Percentiles rank a stretch among this genome's conserved stretches.
phyloP scores from a whole-genome alignment of 2,329 filamentous ascomycete genomes.

The Knoxdaviesia capensis region DNA sequence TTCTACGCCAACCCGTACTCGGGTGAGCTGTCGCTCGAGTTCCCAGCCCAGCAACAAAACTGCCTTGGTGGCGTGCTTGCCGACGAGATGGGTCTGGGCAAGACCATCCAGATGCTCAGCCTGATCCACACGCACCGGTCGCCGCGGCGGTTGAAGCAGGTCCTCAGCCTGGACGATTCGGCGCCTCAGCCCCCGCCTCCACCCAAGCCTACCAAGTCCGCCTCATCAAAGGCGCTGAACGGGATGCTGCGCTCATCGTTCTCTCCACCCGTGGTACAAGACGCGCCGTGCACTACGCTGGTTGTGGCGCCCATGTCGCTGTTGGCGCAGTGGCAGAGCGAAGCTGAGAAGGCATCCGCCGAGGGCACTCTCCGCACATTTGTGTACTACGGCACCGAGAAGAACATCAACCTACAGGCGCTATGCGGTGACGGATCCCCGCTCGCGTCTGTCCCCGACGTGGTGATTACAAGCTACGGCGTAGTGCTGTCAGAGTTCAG shows the following conservation, averaged over 20 bases:
- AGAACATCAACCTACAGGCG: constrained; percentile 54
- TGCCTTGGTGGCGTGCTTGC: constrained; percentile 85
- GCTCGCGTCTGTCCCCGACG: constrained; percentile 50
- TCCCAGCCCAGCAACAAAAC: constrained; percentile 84
- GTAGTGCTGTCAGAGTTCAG: constrained; percentile 72
- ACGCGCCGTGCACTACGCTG: constrained; percentile 73
- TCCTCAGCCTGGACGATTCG: too few species aligned
- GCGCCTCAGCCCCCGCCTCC: too few species aligned
- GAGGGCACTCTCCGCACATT: constrained; percentile 65
- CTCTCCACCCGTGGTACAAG: constrained; percentile 20
- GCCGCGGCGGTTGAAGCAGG: not conserved
- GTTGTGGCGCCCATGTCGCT: constrained; percentile 96
- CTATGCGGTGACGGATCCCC: constrained; percentile 61
- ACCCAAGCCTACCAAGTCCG: too few species aligned
- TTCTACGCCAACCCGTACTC: constrained; percentile 98
- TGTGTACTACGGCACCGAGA: constrained; percentile 84
- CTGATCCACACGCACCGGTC: constrained; percentile 63
- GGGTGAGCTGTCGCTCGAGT: constrained; percentile 77
- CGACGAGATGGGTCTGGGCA: constrained; percentile 94
- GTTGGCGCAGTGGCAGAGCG: constrained; percentile 91
- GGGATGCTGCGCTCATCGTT: too few species aligned
- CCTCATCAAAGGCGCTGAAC: too few species aligned
- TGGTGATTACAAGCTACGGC: constrained; percentile 92
- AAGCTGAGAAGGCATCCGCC: constrained; percentile 77
- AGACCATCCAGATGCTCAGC: constrained; percentile 97